Conservation (phyloP, 1,139 yeast genomes). For the Suhomyces bolitotheri region DNA sequence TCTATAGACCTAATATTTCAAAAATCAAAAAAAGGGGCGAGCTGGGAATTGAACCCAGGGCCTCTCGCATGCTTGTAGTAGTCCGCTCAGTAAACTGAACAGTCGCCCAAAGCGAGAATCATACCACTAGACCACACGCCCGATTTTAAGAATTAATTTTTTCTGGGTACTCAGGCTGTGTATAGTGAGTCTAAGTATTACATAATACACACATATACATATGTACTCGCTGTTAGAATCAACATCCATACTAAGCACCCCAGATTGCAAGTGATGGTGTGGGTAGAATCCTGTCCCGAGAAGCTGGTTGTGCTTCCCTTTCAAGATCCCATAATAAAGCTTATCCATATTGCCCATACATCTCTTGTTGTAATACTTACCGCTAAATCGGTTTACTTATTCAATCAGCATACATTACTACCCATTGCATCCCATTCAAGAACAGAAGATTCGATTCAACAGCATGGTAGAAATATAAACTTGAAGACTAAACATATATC, state of each 20-base stretch:
- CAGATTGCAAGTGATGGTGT: no score
- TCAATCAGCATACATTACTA: conserved; percentile 34
- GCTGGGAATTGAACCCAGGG: conserved; percentile 40
- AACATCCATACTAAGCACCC: no score
- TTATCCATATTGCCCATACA: conserved; percentile 36
- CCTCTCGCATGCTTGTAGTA: conserved; percentile 31
- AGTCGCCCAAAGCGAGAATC: conserved; percentile 35
- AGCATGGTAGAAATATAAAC: conserved; percentile 34
- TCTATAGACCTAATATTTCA: no score
- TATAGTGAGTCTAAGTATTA: no score
- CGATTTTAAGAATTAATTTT: conserved; percentile 4
- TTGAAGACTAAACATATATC: conserved; percentile 32
- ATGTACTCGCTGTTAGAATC: no score
- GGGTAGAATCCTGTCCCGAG: conserved; percentile 40
- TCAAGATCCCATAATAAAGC: conserved; percentile 25
- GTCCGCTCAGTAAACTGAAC: conserved; percentile 10
- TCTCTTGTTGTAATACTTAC: conserved; percentile 38
- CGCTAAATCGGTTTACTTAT: conserved; percentile 26
- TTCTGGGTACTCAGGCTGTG: not conserved
- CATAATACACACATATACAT: no score
- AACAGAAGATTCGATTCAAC: conserved; percentile 30
- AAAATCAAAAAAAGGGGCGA: conserved; percentile 27
- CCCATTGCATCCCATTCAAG: conserved; percentile 39
- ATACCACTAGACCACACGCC: conserved; percentile 39
- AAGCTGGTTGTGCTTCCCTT: conserved; percentile 31